Base-by-base conservation (phyloP, 2,329 filamentous ascomycete genomes). In the Pestalotiopsis sp. region DNA sequence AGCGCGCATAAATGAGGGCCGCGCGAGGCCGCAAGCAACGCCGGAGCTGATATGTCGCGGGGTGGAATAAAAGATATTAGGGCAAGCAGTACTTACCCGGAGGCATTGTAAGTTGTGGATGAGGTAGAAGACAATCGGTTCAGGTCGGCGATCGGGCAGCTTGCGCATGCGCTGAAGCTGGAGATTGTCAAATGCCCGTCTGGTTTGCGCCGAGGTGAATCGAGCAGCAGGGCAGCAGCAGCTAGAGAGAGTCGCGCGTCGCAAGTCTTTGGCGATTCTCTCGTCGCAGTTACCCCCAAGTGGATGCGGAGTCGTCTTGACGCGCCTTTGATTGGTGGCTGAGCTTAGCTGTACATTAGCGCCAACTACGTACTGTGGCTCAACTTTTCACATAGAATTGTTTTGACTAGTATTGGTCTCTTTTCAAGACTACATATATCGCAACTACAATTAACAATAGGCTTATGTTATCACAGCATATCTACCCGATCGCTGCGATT, bases 61-160 rank as follows among this genome's bases (percentile, higher is more conserved):
- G 23, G 20, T 66, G 38, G 25, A 56, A 57, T 9, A 66, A 45
- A 36, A 36, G 7, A 36, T 23, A 68, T 13, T 17, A 73, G 71
- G 27, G 56, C 9, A n/a, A n/a, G 3, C 31, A 13, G 45, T 27
- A 52, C 74, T 70, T 73, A 75, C 74, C 71, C 68, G 72, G 73
- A 36, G 74, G 73, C 74, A 75, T 75, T 66, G 25, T 72, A 23
- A 57, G 49, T 56, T 36, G 27, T 31, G 9, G 27, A 25, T 20
- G 38, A 36, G 62, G 41, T 20, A 52, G 17, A 56, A 36, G 14
- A 31, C 4, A 64, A 20, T 57, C 27, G 13, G 5, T 57, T 38
- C 20, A 36, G 58, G 63, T 27, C 31, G 63, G 25, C 36, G 25
- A 38, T 38, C 31, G 25, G 20, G 58, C 58, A 14, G 58, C 13